Percentiles rank a stretch among this genome's conserved stretches.
Evolutionary conservation across 805 yeast species (phyloP).

Genomic region (Wickerhamomyces queroliae): DNA sequence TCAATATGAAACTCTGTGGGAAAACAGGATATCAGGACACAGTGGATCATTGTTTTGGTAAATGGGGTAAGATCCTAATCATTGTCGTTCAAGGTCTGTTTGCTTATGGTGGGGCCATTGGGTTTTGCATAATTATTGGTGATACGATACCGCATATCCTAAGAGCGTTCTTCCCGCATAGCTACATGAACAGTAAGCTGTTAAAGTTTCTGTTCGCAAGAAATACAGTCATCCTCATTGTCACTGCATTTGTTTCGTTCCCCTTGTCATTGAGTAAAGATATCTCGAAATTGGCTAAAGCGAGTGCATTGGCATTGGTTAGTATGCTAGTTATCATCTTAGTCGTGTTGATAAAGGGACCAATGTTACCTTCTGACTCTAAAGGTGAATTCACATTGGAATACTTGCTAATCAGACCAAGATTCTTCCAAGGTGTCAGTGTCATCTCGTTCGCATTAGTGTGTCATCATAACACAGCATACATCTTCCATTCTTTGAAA

Average conservation of each 20-base stretch:
- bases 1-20: slow-evolving; percentile 75
- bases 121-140: slow-evolving; percentile 91
- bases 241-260: slow-evolving; percentile 68
- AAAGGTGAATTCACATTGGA: slow-evolving; percentile 41
- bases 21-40: slow-evolving; percentile 80
- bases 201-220: slow-evolving; percentile 56
- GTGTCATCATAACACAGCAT: slow-evolving; percentile 91
- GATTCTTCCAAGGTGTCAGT: slow-evolving; percentile 84
- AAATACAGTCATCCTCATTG: slow-evolving; percentile 62
- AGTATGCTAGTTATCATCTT: slow-evolving; percentile 78
- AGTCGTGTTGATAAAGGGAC: slow-evolving; percentile 72
- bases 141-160: slow-evolving; percentile 92
- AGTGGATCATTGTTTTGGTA: slow-evolving; percentile 75
- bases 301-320: slow-evolving; percentile 77
- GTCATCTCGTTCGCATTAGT: slow-evolving; percentile 93
- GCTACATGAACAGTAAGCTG: slow-evolving; percentile 25
- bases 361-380: slow-evolving; percentile 40
- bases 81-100: slow-evolving; percentile 77
- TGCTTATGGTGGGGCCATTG: slow-evolving; percentile 93
- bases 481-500: slow-evolving; percentile 79
- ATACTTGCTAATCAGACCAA: slow-evolving; percentile 50
- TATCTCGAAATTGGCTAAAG: slow-evolving; percentile 80
- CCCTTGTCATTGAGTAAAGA: slow-evolving; percentile 79
- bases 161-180: slow-evolving; percentile 55
- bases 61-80: slow-evolving; percentile 58